A percentile compares a stretch with the other conserved stretches of the same genome.
These are phyloP conservation scores for Pseudozyma sp. DNA, from an alignment of 1,284 basidiomycete species.

Conservation along the genomic window DNA sequence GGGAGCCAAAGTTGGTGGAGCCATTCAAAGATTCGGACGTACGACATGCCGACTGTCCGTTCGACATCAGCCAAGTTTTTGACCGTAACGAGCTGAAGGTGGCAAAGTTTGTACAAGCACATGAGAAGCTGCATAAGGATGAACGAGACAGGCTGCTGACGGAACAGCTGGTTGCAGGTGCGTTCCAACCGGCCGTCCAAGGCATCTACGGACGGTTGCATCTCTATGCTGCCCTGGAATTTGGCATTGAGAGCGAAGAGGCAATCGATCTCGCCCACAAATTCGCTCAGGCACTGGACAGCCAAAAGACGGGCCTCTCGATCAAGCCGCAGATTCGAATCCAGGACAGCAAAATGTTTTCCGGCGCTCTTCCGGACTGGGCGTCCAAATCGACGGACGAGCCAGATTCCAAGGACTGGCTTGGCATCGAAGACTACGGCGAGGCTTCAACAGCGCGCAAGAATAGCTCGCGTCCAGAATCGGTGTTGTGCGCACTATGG, in stretches of 20 bases:
- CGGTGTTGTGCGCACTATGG: constrained; percentile 41
- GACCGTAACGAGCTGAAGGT: constrained; percentile 31
- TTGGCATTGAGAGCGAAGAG: constrained; percentile 19
- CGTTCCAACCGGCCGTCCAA: constrained; percentile 17
- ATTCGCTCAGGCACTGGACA: constrained; percentile 47
- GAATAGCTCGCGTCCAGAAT: constrained; percentile 20
- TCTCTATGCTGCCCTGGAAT: constrained; percentile 39
- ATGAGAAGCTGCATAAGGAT: constrained; percentile 23
- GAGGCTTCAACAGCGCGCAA: constrained; percentile 4
- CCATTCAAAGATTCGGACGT: constrained; percentile 46
- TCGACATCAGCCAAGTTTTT: constrained; percentile 55
- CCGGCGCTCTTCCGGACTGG: constrained; percentile 36
- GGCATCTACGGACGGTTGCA: constrained; percentile 45
- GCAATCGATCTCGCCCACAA: constrained; percentile 44
- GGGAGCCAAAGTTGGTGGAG: constrained; percentile 43
- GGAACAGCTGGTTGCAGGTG: constrained; percentile 21
- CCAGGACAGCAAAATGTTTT: constrained; percentile 26
- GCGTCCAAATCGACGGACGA: constrained; percentile 22
- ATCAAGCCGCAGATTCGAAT: constrained; percentile 29
- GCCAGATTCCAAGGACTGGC: constrained; percentile 15
- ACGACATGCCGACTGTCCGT: constrained; percentile 52
- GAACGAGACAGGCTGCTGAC: constrained; percentile 29
- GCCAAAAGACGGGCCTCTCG: constrained; percentile 34
- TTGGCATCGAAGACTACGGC: constrained; percentile 8
- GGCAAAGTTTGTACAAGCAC: constrained; percentile 22